A percentile compares a stretch with the other conserved stretches of the same genome.
Evolutionary conservation across 192 early-diverging fungal genomes (phyloP).

Genomic region (Oehlia diaphana): DNA sequence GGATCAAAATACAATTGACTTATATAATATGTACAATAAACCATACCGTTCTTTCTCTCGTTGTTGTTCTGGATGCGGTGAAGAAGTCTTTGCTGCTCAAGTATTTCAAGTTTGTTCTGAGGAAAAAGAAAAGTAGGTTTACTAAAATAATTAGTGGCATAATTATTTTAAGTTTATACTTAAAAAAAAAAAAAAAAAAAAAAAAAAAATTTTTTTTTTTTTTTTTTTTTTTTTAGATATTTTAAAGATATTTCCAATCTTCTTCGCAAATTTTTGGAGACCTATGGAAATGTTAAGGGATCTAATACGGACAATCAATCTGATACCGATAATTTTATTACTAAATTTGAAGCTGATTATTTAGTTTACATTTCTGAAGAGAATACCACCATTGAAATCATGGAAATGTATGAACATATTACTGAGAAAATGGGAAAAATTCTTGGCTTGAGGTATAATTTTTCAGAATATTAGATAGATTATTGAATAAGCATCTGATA

Average conservation of each 20-base stretch:
- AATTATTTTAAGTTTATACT: neutral
- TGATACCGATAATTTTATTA: slow-evolving; percentile 5
- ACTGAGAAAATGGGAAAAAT: slow-evolving; percentile 29
- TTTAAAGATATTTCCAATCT: slow-evolving; percentile 26
- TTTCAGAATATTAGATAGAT: no score
- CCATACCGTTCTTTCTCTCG: slow-evolving; percentile 54
- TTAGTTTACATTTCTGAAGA: slow-evolving; percentile 3
- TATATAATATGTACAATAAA: slow-evolving; percentile 54
- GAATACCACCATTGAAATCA: neutral
- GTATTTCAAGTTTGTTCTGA: slow-evolving; percentile 29
- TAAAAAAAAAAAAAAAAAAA: no score
- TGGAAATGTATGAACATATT: slow-evolving; percentile 32
- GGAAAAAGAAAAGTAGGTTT: slow-evolving; percentile 21
- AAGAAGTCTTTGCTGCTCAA: slow-evolving; percentile 44
- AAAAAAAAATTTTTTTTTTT: no score
- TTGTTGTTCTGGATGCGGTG: slow-evolving; percentile 51
- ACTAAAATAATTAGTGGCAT: neutral
- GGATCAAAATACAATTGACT: slow-evolving; percentile 39
- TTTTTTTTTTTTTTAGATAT: slow-evolving; percentile 20
- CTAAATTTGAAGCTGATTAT: slow-evolving; percentile 12
- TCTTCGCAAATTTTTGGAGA: slow-evolving; percentile 16
- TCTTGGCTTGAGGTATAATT: slow-evolving; percentile 12
- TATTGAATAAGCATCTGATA: neutral
- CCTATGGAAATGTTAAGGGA: neutral
- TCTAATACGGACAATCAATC: neutral